These are phyloP conservation scores for Cyberlindnera subsufficiens DNA, from an alignment of 805 yeast species.

Conservation along the genomic window DNA sequence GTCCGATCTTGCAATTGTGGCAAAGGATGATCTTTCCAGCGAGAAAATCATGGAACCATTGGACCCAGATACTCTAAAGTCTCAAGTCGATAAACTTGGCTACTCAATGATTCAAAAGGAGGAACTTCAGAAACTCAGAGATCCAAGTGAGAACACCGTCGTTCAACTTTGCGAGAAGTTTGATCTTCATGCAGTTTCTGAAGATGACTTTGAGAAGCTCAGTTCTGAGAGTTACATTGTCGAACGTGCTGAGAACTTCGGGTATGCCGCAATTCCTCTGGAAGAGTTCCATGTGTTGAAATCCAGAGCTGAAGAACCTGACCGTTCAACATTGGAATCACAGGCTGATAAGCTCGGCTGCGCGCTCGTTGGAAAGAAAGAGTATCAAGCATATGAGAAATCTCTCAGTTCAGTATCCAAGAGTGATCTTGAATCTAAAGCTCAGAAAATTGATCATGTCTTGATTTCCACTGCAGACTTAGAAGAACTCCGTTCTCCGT, in stretches of 20 bases:
- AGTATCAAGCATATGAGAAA: slow-evolving; percentile 19
- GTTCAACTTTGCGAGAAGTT: slow-evolving; percentile 5
- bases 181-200: slow-evolving; percentile 7
- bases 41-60: slow-evolving; percentile 1
- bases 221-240: slow-evolving; percentile 6
- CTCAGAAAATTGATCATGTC: slow-evolving; percentile 25
- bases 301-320: slow-evolving; percentile 21
- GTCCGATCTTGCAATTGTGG: slow-evolving; percentile 1
- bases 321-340: slow-evolving; percentile 11
- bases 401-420: slow-evolving; percentile 19
- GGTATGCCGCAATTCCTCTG: slow-evolving; percentile 8
- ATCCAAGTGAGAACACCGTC: slow-evolving; percentile 4
- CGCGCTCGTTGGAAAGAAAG: slow-evolving; percentile 17
- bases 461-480: slow-evolving; percentile 20
- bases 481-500: slow-evolving; percentile 4
- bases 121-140: slow-evolving; percentile 11
- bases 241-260: slow-evolving; percentile 6
- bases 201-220: slow-evolving; percentile 5
- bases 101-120: slow-evolving; percentile 6
- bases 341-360: slow-evolving; percentile 18
- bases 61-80: slow-evolving; percentile 7
- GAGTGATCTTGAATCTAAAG: slow-evolving; percentile 25
- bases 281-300: slow-evolving; percentile 19
- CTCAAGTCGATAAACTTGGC: slow-evolving; percentile 3
- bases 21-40: slow-evolving; percentile 18